Percentiles rank a stretch among this genome's conserved stretches.
phyloP scores from a whole-genome alignment of 129 eudicot species.

The Flaveria linearis region DNA sequence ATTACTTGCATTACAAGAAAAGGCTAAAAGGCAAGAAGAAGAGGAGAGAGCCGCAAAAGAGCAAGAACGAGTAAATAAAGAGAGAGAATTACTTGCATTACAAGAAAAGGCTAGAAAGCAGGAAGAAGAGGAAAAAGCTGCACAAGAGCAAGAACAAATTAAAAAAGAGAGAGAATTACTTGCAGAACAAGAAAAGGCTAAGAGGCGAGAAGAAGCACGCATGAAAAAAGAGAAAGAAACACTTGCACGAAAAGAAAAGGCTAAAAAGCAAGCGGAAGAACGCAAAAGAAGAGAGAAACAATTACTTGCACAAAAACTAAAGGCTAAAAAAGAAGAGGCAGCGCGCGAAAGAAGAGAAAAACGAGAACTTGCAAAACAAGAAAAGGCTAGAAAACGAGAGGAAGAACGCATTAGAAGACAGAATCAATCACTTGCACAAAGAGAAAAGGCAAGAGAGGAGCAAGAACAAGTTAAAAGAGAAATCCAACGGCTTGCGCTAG shows the following conservation, averaged over 20 bases:
- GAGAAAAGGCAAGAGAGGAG: slow-evolving; percentile 27
- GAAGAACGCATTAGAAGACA: slow-evolving; percentile 21
- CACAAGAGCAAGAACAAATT: slow-evolving; percentile 25
- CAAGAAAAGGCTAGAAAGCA: slow-evolving; percentile 31
- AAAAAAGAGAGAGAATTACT: slow-evolving; percentile 13
- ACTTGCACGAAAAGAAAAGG: slow-evolving; percentile 11
- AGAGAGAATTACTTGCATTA: slow-evolving; percentile 22
- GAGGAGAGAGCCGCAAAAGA: slow-evolving; percentile 19
- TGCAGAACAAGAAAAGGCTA: slow-evolving; percentile 20
- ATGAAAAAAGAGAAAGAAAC: background rate
- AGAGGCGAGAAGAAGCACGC: slow-evolving; percentile 1
- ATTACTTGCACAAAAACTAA: background rate
- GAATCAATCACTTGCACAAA: slow-evolving; percentile 18
- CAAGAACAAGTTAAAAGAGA: slow-evolving; percentile 25
- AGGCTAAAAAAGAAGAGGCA: background rate
- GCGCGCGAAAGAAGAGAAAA: slow-evolving; percentile 20
- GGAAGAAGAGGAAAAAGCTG: slow-evolving; percentile 20
- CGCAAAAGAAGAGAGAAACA: slow-evolving; percentile 29
- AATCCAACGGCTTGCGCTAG: slow-evolving; percentile 16
- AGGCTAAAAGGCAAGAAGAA: slow-evolving; percentile 3
- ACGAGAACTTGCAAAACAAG: slow-evolving; percentile 1
- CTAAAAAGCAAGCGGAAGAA: slow-evolving; percentile 17
- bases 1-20: slow-evolving; percentile 19
- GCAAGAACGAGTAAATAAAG: slow-evolving; percentile 19
- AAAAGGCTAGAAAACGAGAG: slow-evolving; percentile 12